Evolutionary conservation across 768 basidiomycete species (phyloP), one percentile per base, ranked within the genome.

Genomic region (Boletus rubescentipes): DNA sequence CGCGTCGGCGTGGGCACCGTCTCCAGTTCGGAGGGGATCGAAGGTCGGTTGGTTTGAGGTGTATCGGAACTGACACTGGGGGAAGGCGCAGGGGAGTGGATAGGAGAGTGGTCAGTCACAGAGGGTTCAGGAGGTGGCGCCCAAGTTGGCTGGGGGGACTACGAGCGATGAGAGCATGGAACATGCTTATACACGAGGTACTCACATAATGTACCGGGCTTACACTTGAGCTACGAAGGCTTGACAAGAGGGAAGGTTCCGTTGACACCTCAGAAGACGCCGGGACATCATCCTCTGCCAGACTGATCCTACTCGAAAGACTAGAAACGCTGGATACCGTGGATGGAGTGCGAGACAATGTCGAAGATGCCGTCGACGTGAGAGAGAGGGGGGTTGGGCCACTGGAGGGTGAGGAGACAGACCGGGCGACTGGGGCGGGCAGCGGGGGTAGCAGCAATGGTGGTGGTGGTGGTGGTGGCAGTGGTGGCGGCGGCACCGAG

Each of bases 191-290:
- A 10, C 4, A 26, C n/a, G 40, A 26, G 47, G 18, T 29, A 75
- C 77, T 62, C 63, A 80, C 80, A 15, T 70, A 62, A 51, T 64
- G 70, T 20, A 63, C 36, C 9, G 67, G 60, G 21, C 60, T 54
- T 18, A 54, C 12, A 11, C 49, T 48, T 8, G 68, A 56, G 35
- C 62, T 65, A 18, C 59, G 64, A 36, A 72, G 70, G 3, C 79
- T 80, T 11, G 82, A 77, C 18, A 88, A 67, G 29, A 88, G 67
- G 1, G 85, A 80, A 7, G 86, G 83, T 58, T 76, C 77, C 3
- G 85, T 86, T 6, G 81, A 77, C 16, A 75, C 61, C n/a, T 77
- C 74, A 16, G 64, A 60, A 20, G 45, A 57, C 6, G 61, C 54
- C 3, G 58, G 59, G 26, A 12, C 59, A 37, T 67, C 63, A 9